Conservation (phyloP, 352 stramenopile genomes). For the Phytophthora citricola region DNA sequence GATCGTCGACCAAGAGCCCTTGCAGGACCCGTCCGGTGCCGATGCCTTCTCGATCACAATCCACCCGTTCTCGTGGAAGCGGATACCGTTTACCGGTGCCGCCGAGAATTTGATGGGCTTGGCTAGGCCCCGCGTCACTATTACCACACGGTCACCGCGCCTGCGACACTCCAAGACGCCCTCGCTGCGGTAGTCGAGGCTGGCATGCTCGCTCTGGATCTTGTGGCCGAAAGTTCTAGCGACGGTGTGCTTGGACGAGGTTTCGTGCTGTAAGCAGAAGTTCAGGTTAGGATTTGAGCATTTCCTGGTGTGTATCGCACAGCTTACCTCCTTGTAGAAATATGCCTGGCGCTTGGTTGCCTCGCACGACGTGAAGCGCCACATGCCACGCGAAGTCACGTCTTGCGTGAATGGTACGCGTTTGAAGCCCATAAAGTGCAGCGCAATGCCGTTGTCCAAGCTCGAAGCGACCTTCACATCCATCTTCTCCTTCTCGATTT, state of each 20-base stretch:
- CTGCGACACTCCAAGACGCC: slow-evolving; percentile 42
- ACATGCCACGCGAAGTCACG: slow-evolving; percentile 40
- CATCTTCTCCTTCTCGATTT: slow-evolving; percentile 27
- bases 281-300: background rate
- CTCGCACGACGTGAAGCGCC: slow-evolving; percentile 45
- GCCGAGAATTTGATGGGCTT: slow-evolving; percentile 55
- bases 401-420: slow-evolving; percentile 40
- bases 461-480: slow-evolving; percentile 36
- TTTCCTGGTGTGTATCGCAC: background rate
- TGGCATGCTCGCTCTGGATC: slow-evolving; percentile 38
- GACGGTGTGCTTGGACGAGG: slow-evolving; percentile 28
- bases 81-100: slow-evolving; percentile 43
- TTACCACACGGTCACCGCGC: slow-evolving; percentile 48
- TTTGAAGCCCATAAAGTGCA: slow-evolving; percentile 44
- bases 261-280: slow-evolving; percentile 19
- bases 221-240: slow-evolving; percentile 41
- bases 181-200: slow-evolving; percentile 48
- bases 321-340: slow-evolving; percentile 45
- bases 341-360: slow-evolving; percentile 32
- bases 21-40: slow-evolving; percentile 11
- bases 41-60: slow-evolving; percentile 41
- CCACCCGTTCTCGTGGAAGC: slow-evolving; percentile 56
- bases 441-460: slow-evolving; percentile 28
- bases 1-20: slow-evolving; percentile 30
- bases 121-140: slow-evolving; percentile 48